Percentiles rank a stretch among this genome's conserved stretches.
Evolutionary conservation across 805 yeast species (phyloP).

Genomic region (Zygosaccharomyces lentus): DNA sequence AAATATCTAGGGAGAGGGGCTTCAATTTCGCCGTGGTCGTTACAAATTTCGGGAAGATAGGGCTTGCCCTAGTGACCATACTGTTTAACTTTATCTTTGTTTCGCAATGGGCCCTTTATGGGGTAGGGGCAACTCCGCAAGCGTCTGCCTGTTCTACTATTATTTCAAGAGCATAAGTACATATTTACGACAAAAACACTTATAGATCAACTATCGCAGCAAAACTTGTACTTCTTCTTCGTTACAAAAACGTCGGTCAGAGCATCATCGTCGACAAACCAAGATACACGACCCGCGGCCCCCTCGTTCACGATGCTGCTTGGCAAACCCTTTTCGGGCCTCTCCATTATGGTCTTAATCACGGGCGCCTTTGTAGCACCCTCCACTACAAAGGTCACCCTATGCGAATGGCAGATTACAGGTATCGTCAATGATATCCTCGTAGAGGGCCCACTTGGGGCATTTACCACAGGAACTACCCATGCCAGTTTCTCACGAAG

Average conservation of each 20-base stretch:
- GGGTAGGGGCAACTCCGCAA: conserved; percentile 5
- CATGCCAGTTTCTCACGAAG: conserved; percentile 85
- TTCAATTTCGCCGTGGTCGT: conserved; percentile 25
- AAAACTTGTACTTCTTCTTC: conserved; percentile 24
- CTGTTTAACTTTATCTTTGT: conserved; percentile 38
- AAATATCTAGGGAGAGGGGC: conserved; percentile 18
- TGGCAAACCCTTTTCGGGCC: conserved; percentile 93
- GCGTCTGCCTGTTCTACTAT: background rate
- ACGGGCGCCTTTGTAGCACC: conserved; percentile 93
- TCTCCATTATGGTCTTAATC: conserved; percentile 83
- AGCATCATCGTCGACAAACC: conserved; percentile 95
- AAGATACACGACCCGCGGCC: conserved; percentile 87
- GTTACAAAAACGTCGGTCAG: conserved; percentile 60
- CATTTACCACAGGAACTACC: conserved; percentile 86
- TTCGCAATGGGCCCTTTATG: conserved; percentile 36
- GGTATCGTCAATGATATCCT: conserved; percentile 89
- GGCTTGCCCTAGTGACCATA: conserved; percentile 38
- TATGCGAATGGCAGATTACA: conserved; percentile 83
- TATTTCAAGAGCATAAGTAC: conserved; percentile 5
- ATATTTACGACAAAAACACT: background rate
- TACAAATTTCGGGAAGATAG: conserved; percentile 40
- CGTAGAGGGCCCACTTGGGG: conserved; percentile 78
- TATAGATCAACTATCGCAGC: conserved; percentile 8
- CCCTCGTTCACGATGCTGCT: conserved; percentile 86
- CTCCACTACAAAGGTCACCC: conserved; percentile 91